These are phyloP conservation scores for Claviceps sp. DNA, from an alignment of 2,329 filamentous ascomycete genomes.

Conservation along the genomic window DNA sequence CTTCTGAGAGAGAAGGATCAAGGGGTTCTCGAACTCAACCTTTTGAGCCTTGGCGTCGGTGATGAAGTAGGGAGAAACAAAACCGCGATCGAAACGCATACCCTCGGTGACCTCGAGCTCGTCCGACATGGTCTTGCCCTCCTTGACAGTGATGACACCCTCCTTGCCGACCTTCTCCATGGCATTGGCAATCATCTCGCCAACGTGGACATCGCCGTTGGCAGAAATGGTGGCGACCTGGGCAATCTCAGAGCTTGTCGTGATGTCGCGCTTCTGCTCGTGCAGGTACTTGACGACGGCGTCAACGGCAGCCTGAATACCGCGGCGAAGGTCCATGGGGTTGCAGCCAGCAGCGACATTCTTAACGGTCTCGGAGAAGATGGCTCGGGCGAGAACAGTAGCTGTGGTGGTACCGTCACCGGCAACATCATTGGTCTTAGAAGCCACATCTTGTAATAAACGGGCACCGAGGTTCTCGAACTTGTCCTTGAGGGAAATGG, in stretches of 20 bases:
- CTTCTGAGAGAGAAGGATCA: constrained; percentile 98
- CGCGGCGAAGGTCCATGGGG: constrained; percentile 95
- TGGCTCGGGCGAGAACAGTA: constrained; percentile 90
- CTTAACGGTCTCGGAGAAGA: constrained; percentile 99
- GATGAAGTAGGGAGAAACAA: constrained; percentile 99
- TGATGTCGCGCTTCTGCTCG: constrained; percentile 95
- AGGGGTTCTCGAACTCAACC: constrained; percentile 98
- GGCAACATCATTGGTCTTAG: constrained; percentile 97
- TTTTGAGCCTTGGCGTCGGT: constrained; percentile 98
- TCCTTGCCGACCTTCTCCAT: constrained; percentile 99
- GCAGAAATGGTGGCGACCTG: constrained; percentile 97
- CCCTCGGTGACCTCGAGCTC: constrained; percentile 99
- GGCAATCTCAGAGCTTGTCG: constrained; percentile 90
- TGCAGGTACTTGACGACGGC: constrained; percentile 89
- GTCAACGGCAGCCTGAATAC: constrained; percentile 92
- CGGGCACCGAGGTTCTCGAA: constrained; percentile 98
- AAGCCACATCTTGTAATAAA: constrained; percentile 93
- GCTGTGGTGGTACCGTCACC: constrained; percentile 98
- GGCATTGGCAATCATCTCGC: constrained; percentile 87
- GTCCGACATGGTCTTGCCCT: constrained; percentile 95
- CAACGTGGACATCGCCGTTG: constrained; percentile 92
- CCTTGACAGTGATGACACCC: constrained; percentile 99
- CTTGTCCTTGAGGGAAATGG: constrained; percentile 91
- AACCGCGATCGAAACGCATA: constrained; percentile 99
- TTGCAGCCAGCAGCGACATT: constrained; percentile 99